phyloP scores from a whole-genome alignment of 306 rosid species.

The Cucurbita ficifolia region DNA sequence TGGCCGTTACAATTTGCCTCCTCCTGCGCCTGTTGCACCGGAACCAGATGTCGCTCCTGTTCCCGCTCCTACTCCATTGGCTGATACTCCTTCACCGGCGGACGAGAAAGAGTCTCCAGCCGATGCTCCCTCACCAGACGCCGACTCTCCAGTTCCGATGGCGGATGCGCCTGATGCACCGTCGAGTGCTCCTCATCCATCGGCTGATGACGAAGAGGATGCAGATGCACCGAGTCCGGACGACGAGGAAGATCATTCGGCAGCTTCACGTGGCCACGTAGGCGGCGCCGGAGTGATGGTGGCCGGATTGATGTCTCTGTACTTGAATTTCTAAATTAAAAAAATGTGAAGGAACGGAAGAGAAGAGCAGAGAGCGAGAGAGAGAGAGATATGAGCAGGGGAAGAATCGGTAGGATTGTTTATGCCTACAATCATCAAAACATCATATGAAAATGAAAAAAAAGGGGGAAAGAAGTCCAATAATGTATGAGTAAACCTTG shows the following conservation, averaged over 20 bases:
- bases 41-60: background rate
- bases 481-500: background rate
- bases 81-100: background rate
- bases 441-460: background rate
- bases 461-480: background rate
- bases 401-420: background rate
- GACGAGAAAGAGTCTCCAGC: background rate
- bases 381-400: background rate
- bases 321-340: background rate
- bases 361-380: background rate
- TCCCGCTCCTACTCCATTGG: slow-evolving; percentile 10
- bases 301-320: background rate
- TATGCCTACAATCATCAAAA: too few species aligned
- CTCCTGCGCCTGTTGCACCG: background rate
- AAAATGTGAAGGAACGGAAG: background rate
- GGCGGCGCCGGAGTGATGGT: background rate
- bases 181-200: background rate
- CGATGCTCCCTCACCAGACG: background rate
- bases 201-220: background rate
- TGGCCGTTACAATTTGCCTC: slow-evolving; percentile 15
- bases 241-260: background rate
- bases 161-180: slow-evolving; percentile 1
- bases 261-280: background rate
- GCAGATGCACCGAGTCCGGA: background rate
- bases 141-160: background rate